Conservation (phyloP, 768 basidiomycete genomes). For the Macrolepiota dolichaula region DNA sequence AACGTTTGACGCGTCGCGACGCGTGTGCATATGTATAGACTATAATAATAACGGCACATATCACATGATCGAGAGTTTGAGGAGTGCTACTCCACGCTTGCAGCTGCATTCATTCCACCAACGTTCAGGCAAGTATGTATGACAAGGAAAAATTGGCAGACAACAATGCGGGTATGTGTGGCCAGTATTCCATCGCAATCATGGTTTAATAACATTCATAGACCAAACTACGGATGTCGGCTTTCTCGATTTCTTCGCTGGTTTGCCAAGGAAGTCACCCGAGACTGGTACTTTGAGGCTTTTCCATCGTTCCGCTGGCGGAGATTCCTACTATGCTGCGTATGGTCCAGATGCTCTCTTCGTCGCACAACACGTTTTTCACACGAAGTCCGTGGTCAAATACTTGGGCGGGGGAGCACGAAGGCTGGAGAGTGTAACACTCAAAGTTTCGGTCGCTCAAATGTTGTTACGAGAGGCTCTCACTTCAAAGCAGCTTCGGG, state of each 20-base stretch:
- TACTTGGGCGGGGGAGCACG: conserved; percentile 73
- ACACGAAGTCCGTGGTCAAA: conserved; percentile 90
- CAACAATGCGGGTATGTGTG: neutral
- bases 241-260: conserved; percentile 69
- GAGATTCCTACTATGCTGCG: conserved; percentile 77
- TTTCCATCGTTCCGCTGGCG: conserved; percentile 60
- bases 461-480: conserved; percentile 84
- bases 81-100: neutral
- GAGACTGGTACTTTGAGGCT: conserved; percentile 83
- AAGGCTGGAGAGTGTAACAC: conserved; percentile 69
- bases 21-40: too few relatives aligned
- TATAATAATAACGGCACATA: neutral
- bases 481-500: conserved; percentile 83
- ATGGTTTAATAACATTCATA: conserved; percentile 11
- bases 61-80: neutral
- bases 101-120: neutral
- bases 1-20: too few relatives aligned
- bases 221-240: conserved; percentile 74
- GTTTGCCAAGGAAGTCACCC: conserved; percentile 63
- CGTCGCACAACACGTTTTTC: conserved; percentile 79
- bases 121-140: neutral
- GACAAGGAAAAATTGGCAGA: conserved; percentile 8
- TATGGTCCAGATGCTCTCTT: conserved; percentile 89
- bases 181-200: too few relatives aligned
- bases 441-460: conserved; percentile 76